A percentile compares a stretch with the other conserved stretches of the same genome.
Conservation (phyloP, 2,329 filamentous ascomycete species). For the Paraconiothyrium brasiliense region DNA sequence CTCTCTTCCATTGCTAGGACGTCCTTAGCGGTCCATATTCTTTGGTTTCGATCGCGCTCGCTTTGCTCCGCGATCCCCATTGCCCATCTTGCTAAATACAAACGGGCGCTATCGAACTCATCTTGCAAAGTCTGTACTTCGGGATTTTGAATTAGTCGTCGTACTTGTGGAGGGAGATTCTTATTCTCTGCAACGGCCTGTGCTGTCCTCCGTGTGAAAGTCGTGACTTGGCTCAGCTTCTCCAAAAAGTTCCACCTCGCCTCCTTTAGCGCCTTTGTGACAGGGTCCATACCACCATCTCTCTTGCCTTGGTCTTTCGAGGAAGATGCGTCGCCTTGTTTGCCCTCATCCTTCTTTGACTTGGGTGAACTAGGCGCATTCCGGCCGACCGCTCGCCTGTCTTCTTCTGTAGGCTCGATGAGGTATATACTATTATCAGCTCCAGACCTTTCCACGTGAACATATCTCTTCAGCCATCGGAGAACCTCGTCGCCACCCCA, state of each 20-base stretch:
- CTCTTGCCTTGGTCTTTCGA: conserved; percentile 47
- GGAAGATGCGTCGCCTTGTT: conserved; percentile 34
- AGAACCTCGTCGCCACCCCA: conserved; percentile 98
- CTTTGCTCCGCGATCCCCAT: conserved; percentile 99
- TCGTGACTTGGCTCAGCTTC: conserved; percentile 96
- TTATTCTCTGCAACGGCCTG: conserved; percentile 93
- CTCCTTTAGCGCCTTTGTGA: conserved; percentile 93
- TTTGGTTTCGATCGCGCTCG: conserved; percentile 82
- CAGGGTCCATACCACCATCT: conserved; percentile 87
- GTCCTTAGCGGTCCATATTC: conserved; percentile 93
- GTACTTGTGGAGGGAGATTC: conserved; percentile 86
- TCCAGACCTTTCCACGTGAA: conserved; percentile 81
- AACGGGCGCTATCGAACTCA: conserved; percentile 93
- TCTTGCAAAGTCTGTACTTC: conserved; percentile 96
- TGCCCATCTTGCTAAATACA: conserved; percentile 96
- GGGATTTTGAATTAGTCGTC: conserved; percentile 84
- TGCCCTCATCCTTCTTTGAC: conserved; percentile 37
- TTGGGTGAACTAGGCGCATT: conserved; percentile 60
- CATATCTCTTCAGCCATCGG: conserved; percentile 87
- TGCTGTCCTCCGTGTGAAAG: conserved; percentile 89
- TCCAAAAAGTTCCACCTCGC: conserved; percentile 96
- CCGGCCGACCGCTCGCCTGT: conserved; percentile 80
- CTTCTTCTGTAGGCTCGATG: conserved; percentile 85
- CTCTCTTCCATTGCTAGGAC: conserved; percentile 94
- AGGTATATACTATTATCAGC: conserved; percentile 92